Conservation (phyloP, 139 green algal species). For the Chlorella sp. region DNA sequence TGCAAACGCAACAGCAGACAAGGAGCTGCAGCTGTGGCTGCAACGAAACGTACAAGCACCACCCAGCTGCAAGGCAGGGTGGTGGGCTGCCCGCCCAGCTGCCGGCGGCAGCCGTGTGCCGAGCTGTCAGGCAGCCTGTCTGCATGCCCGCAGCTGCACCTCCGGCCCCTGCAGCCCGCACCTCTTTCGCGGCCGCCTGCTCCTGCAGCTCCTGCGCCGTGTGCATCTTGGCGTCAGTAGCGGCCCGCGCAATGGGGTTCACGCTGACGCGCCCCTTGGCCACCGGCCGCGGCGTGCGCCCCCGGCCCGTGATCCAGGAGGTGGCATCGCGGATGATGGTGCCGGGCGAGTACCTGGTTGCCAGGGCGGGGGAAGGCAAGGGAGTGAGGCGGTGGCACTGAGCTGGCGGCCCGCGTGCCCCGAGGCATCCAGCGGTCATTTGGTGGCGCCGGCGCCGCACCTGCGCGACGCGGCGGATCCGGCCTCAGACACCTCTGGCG, state of each 20-base stretch:
- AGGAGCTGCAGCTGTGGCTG: no score
- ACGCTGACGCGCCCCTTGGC: slow-evolving; percentile 33
- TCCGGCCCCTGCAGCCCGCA: not conserved
- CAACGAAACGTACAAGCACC: no score
- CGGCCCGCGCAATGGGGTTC: slow-evolving; percentile 29
- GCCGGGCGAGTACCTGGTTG: not conserved
- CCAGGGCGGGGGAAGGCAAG: no score
- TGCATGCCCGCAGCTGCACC: not conserved
- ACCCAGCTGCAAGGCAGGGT: no score
- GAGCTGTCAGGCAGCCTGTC: no score
- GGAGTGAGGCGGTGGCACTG: no score
- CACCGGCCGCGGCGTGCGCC: not conserved
- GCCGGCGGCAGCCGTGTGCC: no score
- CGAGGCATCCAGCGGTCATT: no score
- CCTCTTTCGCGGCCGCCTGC: not conserved
- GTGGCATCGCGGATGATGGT: slow-evolving; percentile 4
- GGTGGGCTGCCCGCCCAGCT: no score
- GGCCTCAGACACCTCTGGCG: not conserved
- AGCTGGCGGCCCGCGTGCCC: no score
- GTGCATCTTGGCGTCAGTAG: slow-evolving; percentile 25
- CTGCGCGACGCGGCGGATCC: not conserved
- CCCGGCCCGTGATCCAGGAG: not conserved
- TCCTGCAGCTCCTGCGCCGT: slow-evolving; percentile 8
- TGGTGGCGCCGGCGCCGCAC: not conserved
- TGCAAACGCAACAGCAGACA: no score